Evolutionary conservation across 2,329 filamentous ascomycete species (phyloP).

Genomic region (Sclerotinia minor): DNA sequence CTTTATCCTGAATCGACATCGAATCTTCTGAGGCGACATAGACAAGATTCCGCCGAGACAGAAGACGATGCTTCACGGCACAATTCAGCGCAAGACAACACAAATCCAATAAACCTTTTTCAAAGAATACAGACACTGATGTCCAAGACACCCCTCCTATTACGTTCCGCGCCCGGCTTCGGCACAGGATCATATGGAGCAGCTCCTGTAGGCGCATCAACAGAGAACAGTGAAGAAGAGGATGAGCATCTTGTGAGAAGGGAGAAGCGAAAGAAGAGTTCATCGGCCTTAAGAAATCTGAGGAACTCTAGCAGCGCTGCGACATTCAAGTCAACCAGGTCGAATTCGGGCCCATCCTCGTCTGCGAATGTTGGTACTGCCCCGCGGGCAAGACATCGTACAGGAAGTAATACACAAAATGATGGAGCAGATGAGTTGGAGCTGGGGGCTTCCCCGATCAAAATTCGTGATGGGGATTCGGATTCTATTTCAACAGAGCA

Average conservation of each 20-base stretch:
- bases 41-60: constrained; percentile 24
- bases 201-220: constrained; percentile 49
- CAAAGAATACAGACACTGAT: constrained; percentile 39
- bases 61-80: constrained; percentile 29
- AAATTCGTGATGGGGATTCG: constrained; percentile 26
- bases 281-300: constrained; percentile 36
- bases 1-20: constrained; percentile 38
- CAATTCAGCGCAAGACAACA: constrained; percentile 24
- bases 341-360: constrained; percentile 27
- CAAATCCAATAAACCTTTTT: constrained; percentile 30
- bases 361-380: constrained; percentile 16
- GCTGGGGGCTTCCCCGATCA: constrained; percentile 33
- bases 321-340: constrained; percentile 25
- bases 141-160: constrained; percentile 55
- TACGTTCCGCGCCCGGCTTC: constrained; percentile 60
- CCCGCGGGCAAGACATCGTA: constrained; percentile 14
- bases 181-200: constrained; percentile 63
- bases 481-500: constrained; percentile 37
- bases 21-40: constrained; percentile 36
- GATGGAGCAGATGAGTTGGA: constrained; percentile 34
- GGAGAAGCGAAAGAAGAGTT: constrained; percentile 33
- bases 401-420: constrained; percentile 23
- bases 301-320: constrained; percentile 35
- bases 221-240: constrained; percentile 42
- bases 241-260: constrained; percentile 35